Base-by-base conservation (phyloP, 2,329 filamentous ascomycete genomes). In the Xylaria digitata region DNA sequence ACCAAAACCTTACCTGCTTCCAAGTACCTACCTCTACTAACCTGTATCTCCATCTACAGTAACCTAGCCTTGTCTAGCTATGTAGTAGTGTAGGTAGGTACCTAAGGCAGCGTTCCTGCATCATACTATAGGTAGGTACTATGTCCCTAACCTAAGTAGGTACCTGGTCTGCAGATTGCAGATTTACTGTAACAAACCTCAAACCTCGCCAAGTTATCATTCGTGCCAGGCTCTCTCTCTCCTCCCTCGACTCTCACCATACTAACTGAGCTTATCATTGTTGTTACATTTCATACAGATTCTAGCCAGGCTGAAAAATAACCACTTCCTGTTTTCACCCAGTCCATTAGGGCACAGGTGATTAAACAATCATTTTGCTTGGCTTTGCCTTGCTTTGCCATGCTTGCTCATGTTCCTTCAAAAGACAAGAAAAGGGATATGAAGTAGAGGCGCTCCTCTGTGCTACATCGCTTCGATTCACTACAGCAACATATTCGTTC, bases 401-500 rank as follows among this genome's bases (percentile, higher is more conserved):
- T 42, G 21, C 43, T 49, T 60, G 11, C 23, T 64, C 21, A 15
- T 15, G 13, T 32, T 17, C 30, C 49, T 19, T n/a, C 30, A 23
- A 5, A 43, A 30, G 37, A 32, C 57, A 57, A 19, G 57, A 26
- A 55, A 48, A 65, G 52, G 52, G 45, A 52, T 32, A 26, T 50
- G 21, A 46, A 17, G n/a, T 30, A 45, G 30, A 45, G 15, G 23
- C 17, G 48, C n/a, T 21, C 52, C n/a, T 21, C 52, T 43, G 30
- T 17, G 19, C 40, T 11, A 50, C 37, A 23, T 40, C 21, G 21
- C 40, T 46, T 23, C 15, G 17, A 65, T 49, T 45, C 40, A 46
- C 23, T 3, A 26, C 26, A 26, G 9, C 40, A 11, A 34, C 32
- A 56, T 21, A 30, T 17, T 53, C 6, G 15, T 34, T 42, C 13